phyloP scores from a whole-genome alignment of 164 flowering plant genomes.

The Kingdonia uniflora region DNA sequence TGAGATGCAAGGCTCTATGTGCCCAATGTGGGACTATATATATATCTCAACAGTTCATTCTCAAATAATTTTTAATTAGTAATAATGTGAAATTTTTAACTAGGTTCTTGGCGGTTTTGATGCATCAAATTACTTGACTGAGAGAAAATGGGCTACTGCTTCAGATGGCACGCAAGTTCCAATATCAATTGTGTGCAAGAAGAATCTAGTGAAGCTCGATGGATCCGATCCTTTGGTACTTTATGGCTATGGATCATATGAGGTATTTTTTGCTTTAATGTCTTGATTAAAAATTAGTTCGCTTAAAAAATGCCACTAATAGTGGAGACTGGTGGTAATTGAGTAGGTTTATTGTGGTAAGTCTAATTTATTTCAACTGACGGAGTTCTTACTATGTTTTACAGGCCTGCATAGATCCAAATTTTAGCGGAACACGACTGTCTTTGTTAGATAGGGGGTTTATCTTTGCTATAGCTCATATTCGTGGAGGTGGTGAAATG shows the following conservation, averaged over 20 bases:
- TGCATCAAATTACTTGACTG: slow-evolving; percentile 62
- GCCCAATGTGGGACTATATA: too few relatives aligned
- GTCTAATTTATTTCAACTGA: too few relatives aligned
- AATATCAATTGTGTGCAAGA: slow-evolving; percentile 54
- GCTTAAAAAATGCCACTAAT: neutral
- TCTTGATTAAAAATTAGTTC: neutral
- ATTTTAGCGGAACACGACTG: slow-evolving; percentile 59
- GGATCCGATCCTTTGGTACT: slow-evolving; percentile 82
- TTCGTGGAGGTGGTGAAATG: slow-evolving; percentile 99
- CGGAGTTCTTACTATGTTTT: neutral
- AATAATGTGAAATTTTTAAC: neutral
- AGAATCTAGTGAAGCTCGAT: slow-evolving; percentile 69
- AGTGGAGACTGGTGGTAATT: neutral
- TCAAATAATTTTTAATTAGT: neutral
- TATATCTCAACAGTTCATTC: too few relatives aligned
- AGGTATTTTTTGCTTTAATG: slow-evolving; percentile 36
- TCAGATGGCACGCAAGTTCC: slow-evolving; percentile 77
- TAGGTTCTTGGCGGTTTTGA: slow-evolving; percentile 89
- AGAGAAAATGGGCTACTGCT: slow-evolving; percentile 82
- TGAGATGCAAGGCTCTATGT: too few relatives aligned
- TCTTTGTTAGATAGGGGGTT: slow-evolving; percentile 86
- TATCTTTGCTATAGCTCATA: slow-evolving; percentile 73
- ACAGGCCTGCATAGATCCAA: slow-evolving; percentile 69
- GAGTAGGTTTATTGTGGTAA: neutral
- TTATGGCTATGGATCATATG: slow-evolving; percentile 95